Evolutionary conservation across 139 green algal species (phyloP).

Genomic region (Micractinium sp.): DNA sequence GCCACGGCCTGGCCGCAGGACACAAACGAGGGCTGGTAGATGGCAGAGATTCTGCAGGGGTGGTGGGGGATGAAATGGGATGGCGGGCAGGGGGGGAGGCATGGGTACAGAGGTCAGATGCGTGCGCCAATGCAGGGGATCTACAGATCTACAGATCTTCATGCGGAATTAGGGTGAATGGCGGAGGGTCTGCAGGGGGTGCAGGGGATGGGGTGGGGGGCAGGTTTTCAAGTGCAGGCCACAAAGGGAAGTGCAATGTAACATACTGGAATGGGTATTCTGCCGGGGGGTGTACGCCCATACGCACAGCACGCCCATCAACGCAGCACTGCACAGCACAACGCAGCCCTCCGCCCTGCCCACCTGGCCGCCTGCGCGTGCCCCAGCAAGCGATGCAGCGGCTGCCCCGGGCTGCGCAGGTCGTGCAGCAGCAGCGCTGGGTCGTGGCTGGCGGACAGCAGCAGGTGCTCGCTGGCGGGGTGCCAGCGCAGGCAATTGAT

Average conservation of each 20-base stretch:
- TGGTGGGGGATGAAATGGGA: background rate
- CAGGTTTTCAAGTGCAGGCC: too few relatives aligned
- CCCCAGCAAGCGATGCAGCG: constrained; percentile 34
- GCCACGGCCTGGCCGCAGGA: constrained; percentile 29
- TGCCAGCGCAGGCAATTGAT: constrained; percentile 48
- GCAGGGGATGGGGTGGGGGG: too few relatives aligned
- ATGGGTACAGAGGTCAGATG: background rate
- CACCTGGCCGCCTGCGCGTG: constrained; percentile 21
- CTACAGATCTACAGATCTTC: too few relatives aligned
- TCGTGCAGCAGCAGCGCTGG: constrained; percentile 44
- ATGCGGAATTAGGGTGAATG: too few relatives aligned
- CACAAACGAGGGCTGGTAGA: constrained; percentile 56
- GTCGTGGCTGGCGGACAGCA: constrained; percentile 40
- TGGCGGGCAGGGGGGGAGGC: background rate
- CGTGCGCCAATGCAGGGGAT: too few relatives aligned
- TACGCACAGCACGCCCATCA: background rate
- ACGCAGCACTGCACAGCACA: background rate
- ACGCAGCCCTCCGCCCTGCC: background rate
- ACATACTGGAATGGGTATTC: too few relatives aligned
- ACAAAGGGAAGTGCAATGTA: too few relatives aligned
- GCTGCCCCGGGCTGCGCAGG: constrained; percentile 33
- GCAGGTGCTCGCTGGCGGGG: constrained; percentile 27
- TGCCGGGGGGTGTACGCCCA: too few relatives aligned
- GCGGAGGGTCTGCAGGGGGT: too few relatives aligned
- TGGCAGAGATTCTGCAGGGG: constrained; percentile 7